Percentiles rank a stretch among this genome's conserved stretches.
phyloP scores from a whole-genome alignment of 2,329 filamentous ascomycete species.

The Berkeleyomyces basicola region DNA sequence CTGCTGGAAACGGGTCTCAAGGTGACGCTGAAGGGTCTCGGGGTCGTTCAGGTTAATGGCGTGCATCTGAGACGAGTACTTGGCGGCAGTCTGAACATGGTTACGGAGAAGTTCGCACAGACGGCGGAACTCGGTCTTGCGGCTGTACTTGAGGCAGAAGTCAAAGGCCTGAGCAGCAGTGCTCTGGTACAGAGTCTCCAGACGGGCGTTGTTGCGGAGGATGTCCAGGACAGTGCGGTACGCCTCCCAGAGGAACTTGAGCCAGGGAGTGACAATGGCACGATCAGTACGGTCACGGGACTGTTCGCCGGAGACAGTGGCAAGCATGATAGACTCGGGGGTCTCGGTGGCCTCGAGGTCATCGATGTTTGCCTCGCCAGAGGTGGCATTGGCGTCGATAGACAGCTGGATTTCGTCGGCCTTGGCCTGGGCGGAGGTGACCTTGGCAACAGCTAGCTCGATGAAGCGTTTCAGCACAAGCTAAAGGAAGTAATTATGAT shows the following conservation, averaged over 20 bases:
- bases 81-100: slow-evolving; percentile 96
- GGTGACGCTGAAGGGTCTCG: slow-evolving; percentile 88
- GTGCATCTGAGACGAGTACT: slow-evolving; percentile 98
- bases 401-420: slow-evolving; percentile 86
- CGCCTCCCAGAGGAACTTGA: slow-evolving; percentile 99
- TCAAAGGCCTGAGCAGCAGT: slow-evolving; percentile 97
- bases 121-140: slow-evolving; percentile 97
- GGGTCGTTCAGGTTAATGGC: slow-evolving; percentile 97
- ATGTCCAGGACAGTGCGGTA: slow-evolving; percentile 98
- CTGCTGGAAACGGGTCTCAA: slow-evolving; percentile 97
- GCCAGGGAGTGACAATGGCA: slow-evolving; percentile 95
- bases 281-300: slow-evolving; percentile 93
- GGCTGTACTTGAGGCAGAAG: slow-evolving; percentile 94
- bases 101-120: slow-evolving; percentile 96
- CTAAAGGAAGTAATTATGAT: slow-evolving; percentile 23
- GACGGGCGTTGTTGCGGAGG: slow-evolving; percentile 92
- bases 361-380: slow-evolving; percentile 57
- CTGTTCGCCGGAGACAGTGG: slow-evolving; percentile 95
- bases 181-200: slow-evolving; percentile 96
- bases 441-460: slow-evolving; percentile 89
- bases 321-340: slow-evolving; percentile 91
- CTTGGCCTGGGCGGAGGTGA: slow-evolving; percentile 87
- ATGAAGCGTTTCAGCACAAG: slow-evolving; percentile 96
- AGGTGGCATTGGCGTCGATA: slow-evolving; percentile 53
- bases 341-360: slow-evolving; percentile 96